Evolutionary conservation across 805 yeast species (phyloP).

Genomic region (Wickerhamomyces kurtzmanii): DNA sequence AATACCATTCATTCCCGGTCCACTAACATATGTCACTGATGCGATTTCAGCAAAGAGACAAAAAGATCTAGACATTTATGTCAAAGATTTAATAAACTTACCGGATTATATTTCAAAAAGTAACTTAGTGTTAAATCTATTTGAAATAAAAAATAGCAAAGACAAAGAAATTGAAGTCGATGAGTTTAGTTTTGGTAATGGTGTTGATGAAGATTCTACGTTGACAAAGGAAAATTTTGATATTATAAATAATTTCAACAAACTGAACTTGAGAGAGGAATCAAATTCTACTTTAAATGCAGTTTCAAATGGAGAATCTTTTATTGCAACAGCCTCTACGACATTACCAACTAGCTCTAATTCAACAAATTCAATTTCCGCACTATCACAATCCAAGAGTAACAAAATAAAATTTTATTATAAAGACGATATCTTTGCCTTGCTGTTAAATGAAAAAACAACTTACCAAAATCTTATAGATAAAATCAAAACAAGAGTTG

Average conservation of each 20-base stretch:
- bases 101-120: slow-evolving; percentile 72
- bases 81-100: slow-evolving; percentile 50
- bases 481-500: slow-evolving; percentile 43
- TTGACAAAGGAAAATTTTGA: slow-evolving; percentile 21
- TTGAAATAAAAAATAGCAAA: slow-evolving; percentile 37
- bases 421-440: slow-evolving; percentile 74
- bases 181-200: slow-evolving; percentile 1
- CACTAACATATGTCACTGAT: slow-evolving; percentile 85
- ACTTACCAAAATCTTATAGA: slow-evolving; percentile 37
- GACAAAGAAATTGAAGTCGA: slow-evolving; percentile 18
- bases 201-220: slow-evolving; percentile 19
- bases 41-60: slow-evolving; percentile 46
- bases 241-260: slow-evolving; percentile 16
- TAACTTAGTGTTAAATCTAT: slow-evolving; percentile 58
- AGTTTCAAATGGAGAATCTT: neutral
- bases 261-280: slow-evolving; percentile 16
- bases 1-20: slow-evolving; percentile 94
- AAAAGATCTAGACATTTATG: slow-evolving; percentile 45
- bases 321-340: slow-evolving; percentile 1
- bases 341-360: slow-evolving; percentile 1
- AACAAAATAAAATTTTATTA: slow-evolving; percentile 65
- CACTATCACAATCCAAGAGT: slow-evolving; percentile 15
- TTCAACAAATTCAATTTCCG: neutral
- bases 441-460: slow-evolving; percentile 40
- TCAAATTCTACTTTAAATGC: slow-evolving; percentile 12